These are phyloP conservation scores for Pulveroboletus sp. DNA, from an alignment of 768 basidiomycete species.

Conservation along the genomic window DNA sequence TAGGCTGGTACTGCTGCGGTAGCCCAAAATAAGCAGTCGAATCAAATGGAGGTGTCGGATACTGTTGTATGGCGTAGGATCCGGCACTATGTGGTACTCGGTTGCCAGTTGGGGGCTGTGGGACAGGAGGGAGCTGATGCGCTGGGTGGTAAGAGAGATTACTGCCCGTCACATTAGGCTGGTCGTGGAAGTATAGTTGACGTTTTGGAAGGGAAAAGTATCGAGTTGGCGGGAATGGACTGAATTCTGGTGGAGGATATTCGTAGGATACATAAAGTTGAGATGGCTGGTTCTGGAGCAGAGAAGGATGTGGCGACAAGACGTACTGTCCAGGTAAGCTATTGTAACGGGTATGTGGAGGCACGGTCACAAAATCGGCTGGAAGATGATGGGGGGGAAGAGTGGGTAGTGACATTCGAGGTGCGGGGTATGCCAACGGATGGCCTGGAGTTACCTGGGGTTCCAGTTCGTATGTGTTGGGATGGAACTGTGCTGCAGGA, in stretches of 20 bases:
- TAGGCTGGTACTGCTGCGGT: constrained; percentile 33
- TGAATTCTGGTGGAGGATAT: constrained; percentile 34
- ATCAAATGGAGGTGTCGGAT: constrained; percentile 22
- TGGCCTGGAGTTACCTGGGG: neutral
- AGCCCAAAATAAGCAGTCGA: constrained; percentile 36
- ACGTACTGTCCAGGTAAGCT: constrained; percentile 45
- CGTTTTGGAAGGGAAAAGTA: constrained; percentile 38
- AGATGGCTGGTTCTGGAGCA: constrained; percentile 27
- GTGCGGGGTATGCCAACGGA: neutral
- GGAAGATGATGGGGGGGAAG: constrained; percentile 23
- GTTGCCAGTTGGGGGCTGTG: constrained; percentile 22
- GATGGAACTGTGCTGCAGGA: neutral
- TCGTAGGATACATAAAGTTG: constrained; percentile 33
- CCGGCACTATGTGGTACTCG: constrained; percentile 13
- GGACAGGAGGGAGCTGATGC: constrained; percentile 16
- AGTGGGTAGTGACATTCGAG: constrained; percentile 3
- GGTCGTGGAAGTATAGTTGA: constrained; percentile 39
- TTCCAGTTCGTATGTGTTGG: neutral
- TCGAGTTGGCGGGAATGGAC: constrained; percentile 38
- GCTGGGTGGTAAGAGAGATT: constrained; percentile 26
- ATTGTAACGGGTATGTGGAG: constrained; percentile 33
- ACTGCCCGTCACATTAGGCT: constrained; percentile 31
- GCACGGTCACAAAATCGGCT: constrained; percentile 22
- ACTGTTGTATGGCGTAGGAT: constrained; percentile 23
- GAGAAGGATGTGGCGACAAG: constrained; percentile 40